Evolutionary conservation across 2,329 filamentous ascomycete genomes (phyloP).

Genomic region (Ustilaginoidea virens): DNA sequence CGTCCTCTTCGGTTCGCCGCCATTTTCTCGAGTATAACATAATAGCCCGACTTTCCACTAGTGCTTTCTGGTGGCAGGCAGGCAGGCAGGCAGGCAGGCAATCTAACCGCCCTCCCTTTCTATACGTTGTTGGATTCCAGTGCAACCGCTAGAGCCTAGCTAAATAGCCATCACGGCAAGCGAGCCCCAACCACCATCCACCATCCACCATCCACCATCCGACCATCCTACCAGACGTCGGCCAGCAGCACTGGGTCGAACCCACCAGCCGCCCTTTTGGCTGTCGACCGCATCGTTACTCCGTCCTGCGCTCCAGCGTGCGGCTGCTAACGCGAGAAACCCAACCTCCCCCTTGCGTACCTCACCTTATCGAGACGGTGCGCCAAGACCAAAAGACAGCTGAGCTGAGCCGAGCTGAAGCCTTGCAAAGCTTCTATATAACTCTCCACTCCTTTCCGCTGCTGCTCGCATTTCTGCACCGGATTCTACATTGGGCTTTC

Average conservation of each 20-base stretch:
- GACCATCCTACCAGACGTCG: too few relatives aligned
- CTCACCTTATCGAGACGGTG: constrained; percentile 4
- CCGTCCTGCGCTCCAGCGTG: constrained; percentile 5
- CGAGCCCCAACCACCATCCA: neutral
- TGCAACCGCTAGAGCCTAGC: neutral
- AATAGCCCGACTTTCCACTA: too few relatives aligned
- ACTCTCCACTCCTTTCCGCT: neutral
- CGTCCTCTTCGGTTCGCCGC: too few relatives aligned
- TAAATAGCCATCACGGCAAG: neutral
- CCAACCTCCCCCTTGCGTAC: constrained; percentile 7
- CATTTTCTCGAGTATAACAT: too few relatives aligned
- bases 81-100: too few relatives aligned
- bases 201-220: too few relatives aligned
- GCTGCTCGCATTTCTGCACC: neutral
- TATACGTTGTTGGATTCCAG: constrained; percentile 1
- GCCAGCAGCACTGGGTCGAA: too few relatives aligned
- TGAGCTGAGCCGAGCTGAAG: too few relatives aligned
- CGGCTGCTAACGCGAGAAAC: constrained; percentile 2
- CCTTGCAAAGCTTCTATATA: constrained; percentile 5
- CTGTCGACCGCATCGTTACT: neutral
- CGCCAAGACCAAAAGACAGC: too few relatives aligned
- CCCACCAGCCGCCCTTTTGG: constrained; percentile 1
- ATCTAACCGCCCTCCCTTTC: neutral
- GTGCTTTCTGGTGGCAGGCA: too few relatives aligned
- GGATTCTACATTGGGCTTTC: neutral